phyloP scores from a whole-genome alignment of 768 basidiomycete genomes.

The Lentinula aciculospora region DNA sequence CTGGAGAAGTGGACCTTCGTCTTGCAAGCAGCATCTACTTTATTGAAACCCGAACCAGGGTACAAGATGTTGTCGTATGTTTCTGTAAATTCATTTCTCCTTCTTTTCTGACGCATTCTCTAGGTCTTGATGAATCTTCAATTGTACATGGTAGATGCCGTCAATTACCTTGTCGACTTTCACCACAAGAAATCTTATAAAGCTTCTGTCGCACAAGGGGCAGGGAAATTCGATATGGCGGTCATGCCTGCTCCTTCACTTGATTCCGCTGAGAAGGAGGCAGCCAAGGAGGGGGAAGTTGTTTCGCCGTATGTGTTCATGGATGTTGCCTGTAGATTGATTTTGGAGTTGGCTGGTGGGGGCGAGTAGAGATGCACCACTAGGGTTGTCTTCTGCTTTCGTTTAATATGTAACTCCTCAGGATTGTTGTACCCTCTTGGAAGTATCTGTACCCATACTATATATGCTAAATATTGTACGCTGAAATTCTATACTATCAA shows the following conservation, averaged over 20 bases:
- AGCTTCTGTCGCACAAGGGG: slow-evolving; percentile 61
- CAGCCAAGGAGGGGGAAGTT: slow-evolving; percentile 34
- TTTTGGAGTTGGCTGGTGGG: slow-evolving; percentile 82
- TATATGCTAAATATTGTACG: background rate
- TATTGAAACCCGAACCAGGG: slow-evolving; percentile 87
- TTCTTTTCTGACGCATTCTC: background rate
- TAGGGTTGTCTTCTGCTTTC: background rate
- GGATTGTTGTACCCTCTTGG: background rate
- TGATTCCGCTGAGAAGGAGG: slow-evolving; percentile 36
- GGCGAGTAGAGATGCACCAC: background rate
- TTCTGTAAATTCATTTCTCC: background rate
- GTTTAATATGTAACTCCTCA: background rate
- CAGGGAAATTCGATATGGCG: slow-evolving; percentile 65
- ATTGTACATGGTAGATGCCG: slow-evolving; percentile 91
- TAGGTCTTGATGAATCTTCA: slow-evolving; percentile 97
- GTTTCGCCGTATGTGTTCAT: slow-evolving; percentile 92
- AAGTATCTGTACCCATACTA: background rate
- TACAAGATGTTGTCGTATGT: slow-evolving; percentile 88
- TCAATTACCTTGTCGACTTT: slow-evolving; percentile 97
- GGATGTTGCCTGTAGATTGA: slow-evolving; percentile 91
- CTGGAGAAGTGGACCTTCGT: slow-evolving; percentile 52
- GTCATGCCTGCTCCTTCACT: slow-evolving; percentile 14
- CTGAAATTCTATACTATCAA: background rate
- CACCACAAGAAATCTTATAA: slow-evolving; percentile 94
- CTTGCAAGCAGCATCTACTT: slow-evolving; percentile 80